Evolutionary conservation across 23 red algal genomes (phyloP).

Genomic region (Chondrus crispus): DNA sequence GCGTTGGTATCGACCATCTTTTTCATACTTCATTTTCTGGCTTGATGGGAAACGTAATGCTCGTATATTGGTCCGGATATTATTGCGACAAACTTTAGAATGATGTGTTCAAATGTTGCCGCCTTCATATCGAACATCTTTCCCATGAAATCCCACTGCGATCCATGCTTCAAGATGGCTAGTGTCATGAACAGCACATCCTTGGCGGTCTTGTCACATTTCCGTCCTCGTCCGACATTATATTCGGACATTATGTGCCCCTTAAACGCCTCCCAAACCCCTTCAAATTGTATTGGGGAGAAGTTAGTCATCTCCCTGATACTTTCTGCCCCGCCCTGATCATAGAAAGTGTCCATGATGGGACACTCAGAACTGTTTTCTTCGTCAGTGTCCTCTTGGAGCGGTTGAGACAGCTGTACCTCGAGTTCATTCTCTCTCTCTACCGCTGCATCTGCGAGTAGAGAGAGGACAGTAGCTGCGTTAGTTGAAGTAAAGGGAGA

Average conservation of each 20-base stretch:
- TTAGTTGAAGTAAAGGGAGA: too few species aligned
- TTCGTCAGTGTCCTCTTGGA: too few species aligned
- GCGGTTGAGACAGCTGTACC: too few species aligned
- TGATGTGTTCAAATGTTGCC: neutral
- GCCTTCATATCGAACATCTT: neutral
- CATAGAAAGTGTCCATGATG: neutral
- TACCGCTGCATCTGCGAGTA: too few species aligned
- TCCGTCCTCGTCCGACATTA: neutral
- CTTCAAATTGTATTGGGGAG: neutral
- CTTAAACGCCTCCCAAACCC: neutral
- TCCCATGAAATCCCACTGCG: neutral
- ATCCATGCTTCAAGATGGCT: neutral
- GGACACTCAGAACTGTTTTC: too few species aligned
- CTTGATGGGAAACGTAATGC: neutral
- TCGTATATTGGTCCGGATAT: neutral
- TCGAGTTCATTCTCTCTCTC: too few species aligned
- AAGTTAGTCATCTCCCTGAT: neutral
- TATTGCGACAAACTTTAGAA: neutral
- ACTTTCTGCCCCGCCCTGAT: neutral
- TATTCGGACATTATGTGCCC: neutral
- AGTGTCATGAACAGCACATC: neutral
- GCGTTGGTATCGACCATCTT: neutral
- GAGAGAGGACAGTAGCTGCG: too few species aligned
- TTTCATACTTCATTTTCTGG: neutral
- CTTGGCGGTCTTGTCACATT: neutral